phyloP scores from a whole-genome alignment of 805 yeast genomes.

The Yamadazyma kitorensis region DNA sequence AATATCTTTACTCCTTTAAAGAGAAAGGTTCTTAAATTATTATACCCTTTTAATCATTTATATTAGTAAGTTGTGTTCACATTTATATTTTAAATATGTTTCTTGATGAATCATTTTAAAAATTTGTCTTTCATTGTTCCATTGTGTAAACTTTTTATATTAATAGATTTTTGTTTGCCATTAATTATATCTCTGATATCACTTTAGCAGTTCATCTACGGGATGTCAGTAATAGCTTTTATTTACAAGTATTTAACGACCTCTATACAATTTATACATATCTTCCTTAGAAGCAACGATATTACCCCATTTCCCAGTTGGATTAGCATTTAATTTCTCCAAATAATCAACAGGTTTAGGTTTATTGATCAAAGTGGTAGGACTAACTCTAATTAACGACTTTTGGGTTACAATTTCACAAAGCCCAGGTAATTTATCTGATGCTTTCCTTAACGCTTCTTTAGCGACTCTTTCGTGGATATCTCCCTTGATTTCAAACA shows the following conservation, averaged over 20 bases:
- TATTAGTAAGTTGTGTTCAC: no score
- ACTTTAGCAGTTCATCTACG: no score
- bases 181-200: background rate
- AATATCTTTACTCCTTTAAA: no score
- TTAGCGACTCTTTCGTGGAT: conserved; percentile 88
- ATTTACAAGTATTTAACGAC: conserved; percentile 6
- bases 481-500: conserved; percentile 79
- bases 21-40: no score
- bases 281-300: conserved; percentile 48
- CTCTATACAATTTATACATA: conserved; percentile 50
- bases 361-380: conserved; percentile 50
- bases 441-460: conserved; percentile 87
- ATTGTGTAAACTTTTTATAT: background rate
- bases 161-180: background rate
- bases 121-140: no score
- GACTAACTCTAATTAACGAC: conserved; percentile 69
- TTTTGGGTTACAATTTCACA: conserved; percentile 76
- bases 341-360: conserved; percentile 51
- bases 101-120: no score
- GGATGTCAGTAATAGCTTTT: no score
- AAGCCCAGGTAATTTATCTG: conserved; percentile 87
- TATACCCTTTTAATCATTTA: no score
- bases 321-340: conserved; percentile 52
- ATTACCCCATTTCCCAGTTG: conserved; percentile 64
- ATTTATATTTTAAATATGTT: background rate